A percentile compares a stretch with the other conserved stretches of the same genome.
Conservation (phyloP, 306 rosid genomes). For the Citrullus amarus region DNA sequence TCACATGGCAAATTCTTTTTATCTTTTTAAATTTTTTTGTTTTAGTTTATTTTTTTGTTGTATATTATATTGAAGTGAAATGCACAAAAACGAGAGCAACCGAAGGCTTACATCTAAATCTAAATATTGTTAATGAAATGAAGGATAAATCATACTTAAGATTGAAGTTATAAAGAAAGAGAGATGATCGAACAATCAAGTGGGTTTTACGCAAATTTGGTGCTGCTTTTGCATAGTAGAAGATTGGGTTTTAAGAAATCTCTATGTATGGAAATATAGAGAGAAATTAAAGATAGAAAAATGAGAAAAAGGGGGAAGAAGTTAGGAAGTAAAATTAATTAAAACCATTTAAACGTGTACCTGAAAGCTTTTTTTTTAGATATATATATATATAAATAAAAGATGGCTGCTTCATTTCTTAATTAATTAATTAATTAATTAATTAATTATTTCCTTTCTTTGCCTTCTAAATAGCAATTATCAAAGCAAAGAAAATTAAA, state of each 20-base stretch:
- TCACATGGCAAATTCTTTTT: too few relatives aligned
- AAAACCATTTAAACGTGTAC: constrained; percentile 18
- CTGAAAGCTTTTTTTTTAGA: background rate
- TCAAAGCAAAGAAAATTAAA: background rate
- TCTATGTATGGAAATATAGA: constrained; percentile 19
- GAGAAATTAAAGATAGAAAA: background rate
- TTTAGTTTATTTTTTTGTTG: too few relatives aligned
- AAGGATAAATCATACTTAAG: constrained; percentile 63
- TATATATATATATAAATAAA: background rate
- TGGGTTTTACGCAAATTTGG: constrained; percentile 87
- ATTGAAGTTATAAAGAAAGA: constrained; percentile 45
- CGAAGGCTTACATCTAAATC: too few relatives aligned
- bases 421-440: too few relatives aligned
- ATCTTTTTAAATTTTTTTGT: too few relatives aligned
- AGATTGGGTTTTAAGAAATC: constrained; percentile 84
- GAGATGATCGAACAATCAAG: constrained; percentile 86
- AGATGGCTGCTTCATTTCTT: background rate
- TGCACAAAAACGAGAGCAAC: too few relatives aligned
- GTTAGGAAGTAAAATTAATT: background rate
- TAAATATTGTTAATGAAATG: constrained; percentile 6
- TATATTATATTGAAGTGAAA: too few relatives aligned
- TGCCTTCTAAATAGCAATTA: background rate
- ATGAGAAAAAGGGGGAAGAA: background rate
- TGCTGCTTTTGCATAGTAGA: constrained; percentile 63
- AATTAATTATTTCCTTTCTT: too few relatives aligned